Percentiles rank a stretch among this genome's conserved stretches.
phyloP scores from a whole-genome alignment of 106 monocot species.

The Amphibolis antarctica region DNA sequence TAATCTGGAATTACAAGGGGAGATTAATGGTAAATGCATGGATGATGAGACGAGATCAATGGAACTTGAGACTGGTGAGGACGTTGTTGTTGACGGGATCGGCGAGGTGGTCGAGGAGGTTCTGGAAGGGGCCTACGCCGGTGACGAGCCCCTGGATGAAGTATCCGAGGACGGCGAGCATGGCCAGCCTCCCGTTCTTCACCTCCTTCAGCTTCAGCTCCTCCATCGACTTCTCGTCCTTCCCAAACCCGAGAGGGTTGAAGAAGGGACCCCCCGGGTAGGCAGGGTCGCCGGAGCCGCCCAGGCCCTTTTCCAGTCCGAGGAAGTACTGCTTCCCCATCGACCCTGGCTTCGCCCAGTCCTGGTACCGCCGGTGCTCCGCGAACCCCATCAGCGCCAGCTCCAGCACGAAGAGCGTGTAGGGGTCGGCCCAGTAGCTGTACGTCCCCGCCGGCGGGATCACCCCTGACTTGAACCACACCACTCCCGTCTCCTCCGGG shows the following conservation, averaged over 20 bases:
- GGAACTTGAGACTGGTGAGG: slow-evolving; percentile 91
- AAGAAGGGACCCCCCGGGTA: slow-evolving; percentile 90
- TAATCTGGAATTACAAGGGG: too few species aligned
- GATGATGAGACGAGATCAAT: too few species aligned
- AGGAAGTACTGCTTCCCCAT: slow-evolving; percentile 95
- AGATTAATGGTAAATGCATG: too few species aligned
- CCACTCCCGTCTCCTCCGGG: slow-evolving; percentile 73
- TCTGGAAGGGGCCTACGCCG: slow-evolving; percentile 83
- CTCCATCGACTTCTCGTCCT: slow-evolving; percentile 79
- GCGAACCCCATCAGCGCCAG: slow-evolving; percentile 94
- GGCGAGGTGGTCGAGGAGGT: slow-evolving; percentile 81
- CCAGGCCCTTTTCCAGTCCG: slow-evolving; percentile 72
- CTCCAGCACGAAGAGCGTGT: slow-evolving; percentile 86
- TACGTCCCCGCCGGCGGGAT: slow-evolving; percentile 92
- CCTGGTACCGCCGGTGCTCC: slow-evolving; percentile 90
- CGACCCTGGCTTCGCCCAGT: slow-evolving; percentile 85
- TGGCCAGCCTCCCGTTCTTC: slow-evolving; percentile 94
- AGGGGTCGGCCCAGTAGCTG: slow-evolving; percentile 89
- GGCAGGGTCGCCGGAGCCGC: slow-evolving; percentile 67
- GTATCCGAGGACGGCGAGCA: slow-evolving; percentile 76
- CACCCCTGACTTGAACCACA: slow-evolving; percentile 95
- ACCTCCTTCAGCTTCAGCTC: slow-evolving; percentile 96
- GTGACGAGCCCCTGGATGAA: slow-evolving; percentile 67
- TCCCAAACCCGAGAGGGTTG: slow-evolving; percentile 89
- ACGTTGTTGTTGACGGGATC: slow-evolving; percentile 93